These are phyloP conservation scores for Zygosaccharomyces pseudobailii DNA, from an alignment of 1,139 yeast genomes.

Conservation along the genomic window DNA sequence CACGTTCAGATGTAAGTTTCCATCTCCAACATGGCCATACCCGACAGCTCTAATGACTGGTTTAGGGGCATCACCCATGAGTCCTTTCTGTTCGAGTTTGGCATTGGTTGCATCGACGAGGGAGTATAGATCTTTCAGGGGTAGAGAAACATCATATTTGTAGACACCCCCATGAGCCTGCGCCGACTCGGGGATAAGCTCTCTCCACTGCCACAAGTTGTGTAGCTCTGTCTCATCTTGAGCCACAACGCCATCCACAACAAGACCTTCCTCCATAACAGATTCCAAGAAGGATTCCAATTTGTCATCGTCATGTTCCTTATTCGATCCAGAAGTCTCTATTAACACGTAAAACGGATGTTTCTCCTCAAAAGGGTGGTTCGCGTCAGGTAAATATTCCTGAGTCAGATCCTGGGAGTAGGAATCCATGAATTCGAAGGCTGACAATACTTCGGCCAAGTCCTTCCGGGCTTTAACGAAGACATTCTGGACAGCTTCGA, in stretches of 20 bases:
- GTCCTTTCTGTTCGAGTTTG: constrained; percentile 50
- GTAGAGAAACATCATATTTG: constrained; percentile 92
- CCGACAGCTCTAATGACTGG: constrained; percentile 90
- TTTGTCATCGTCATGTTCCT: constrained; percentile 77
- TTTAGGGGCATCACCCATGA: constrained; percentile 53
- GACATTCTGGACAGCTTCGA: constrained; percentile 76
- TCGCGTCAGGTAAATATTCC: constrained; percentile 45
- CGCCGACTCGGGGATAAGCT: constrained; percentile 83
- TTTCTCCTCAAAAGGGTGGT: constrained; percentile 74
- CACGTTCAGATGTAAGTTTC: constrained; percentile 87
- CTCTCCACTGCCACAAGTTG: constrained; percentile 93
- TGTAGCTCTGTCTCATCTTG: constrained; percentile 86
- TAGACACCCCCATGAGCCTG: constrained; percentile 89
- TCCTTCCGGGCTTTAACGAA: constrained; percentile 76
- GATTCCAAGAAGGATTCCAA: constrained; percentile 74
- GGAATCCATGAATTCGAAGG: constrained; percentile 92
- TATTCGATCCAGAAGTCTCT: constrained; percentile 91
- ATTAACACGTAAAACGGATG: constrained; percentile 87
- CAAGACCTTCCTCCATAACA: constrained; percentile 79
- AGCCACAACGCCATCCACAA: constrained; percentile 89
- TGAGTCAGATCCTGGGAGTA: constrained; percentile 65
- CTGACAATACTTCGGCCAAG: constrained; percentile 80
- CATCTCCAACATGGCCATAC: constrained; percentile 96
- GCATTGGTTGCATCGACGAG: constrained; percentile 70
- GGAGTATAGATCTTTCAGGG: constrained; percentile 71